Evolutionary conservation across 2,329 filamentous ascomycete genomes (phyloP).

Genomic region (Colletotrichum orbiculare): DNA sequence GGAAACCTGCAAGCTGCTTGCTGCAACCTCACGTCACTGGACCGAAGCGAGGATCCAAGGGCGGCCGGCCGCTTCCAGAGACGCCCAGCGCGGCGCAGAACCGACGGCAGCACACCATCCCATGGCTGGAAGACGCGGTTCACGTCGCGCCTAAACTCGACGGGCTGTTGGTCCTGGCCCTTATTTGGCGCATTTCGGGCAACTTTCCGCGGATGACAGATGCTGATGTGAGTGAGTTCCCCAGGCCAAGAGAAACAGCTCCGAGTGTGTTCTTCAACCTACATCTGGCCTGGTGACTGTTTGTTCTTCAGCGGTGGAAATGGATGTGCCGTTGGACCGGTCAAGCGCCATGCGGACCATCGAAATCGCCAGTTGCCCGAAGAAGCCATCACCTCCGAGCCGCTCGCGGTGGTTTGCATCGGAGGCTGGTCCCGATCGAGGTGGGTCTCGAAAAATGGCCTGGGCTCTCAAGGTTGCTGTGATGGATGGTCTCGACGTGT

Average conservation of each 20-base stretch:
- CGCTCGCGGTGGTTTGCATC: constrained; percentile 22
- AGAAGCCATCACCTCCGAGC: constrained; percentile 30
- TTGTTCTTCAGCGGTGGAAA: not conserved
- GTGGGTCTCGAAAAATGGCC: constrained; percentile 4
- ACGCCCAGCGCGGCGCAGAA: not conserved
- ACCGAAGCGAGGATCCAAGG: constrained; percentile 3
- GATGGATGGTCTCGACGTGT: no score
- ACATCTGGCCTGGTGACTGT: not conserved
- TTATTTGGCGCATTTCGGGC: not conserved
- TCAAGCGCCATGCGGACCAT: constrained; percentile 8
- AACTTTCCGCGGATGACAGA: constrained; percentile 24
- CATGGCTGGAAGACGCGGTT: constrained; percentile 5
- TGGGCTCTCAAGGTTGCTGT: no score
- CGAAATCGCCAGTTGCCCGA: constrained; percentile 20
- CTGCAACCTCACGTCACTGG: constrained; percentile 33
- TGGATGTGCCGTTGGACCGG: not conserved
- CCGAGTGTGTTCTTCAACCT: not conserved
- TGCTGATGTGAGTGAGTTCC: constrained; percentile 33
- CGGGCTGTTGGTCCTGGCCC: not conserved
- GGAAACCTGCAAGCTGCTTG: constrained; percentile 2
- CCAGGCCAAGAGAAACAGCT: not conserved
- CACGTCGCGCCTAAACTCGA: constrained; percentile 25
- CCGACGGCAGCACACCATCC: constrained; percentile 23
- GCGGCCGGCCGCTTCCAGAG: constrained; percentile 5
- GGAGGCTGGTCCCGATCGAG: constrained; percentile 5